Percentiles rank a stretch among this genome's conserved stretches.
phyloP scores from a whole-genome alignment of 2,329 filamentous ascomycete genomes.

The Paecilomyces dactylethromorphus region DNA sequence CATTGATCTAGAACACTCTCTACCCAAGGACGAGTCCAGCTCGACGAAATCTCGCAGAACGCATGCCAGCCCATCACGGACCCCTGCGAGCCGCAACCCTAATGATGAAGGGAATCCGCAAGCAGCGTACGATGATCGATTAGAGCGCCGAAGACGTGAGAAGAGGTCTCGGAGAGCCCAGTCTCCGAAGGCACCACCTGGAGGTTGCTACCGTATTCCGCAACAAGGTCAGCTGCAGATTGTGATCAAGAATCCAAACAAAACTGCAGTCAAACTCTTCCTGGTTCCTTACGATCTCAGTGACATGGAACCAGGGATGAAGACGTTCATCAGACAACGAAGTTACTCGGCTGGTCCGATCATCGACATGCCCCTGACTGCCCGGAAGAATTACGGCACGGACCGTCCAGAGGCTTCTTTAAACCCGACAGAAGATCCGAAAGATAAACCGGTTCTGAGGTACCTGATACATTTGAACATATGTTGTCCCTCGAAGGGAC shows the following conservation, averaged over 20 bases:
- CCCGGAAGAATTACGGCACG: conserved; percentile 39
- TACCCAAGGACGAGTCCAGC: conserved; percentile 45
- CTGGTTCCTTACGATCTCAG: conserved; percentile 85
- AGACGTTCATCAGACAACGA: conserved; percentile 91
- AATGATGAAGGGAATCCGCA: conserved; percentile 7
- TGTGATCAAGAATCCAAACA: conserved; percentile 96
- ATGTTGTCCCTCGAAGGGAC: conserved; percentile 74
- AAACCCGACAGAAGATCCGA: conserved; percentile 30
- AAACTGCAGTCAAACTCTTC: conserved; percentile 94
- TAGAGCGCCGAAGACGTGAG: conserved; percentile 41
- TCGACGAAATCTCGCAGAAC: conserved; percentile 34
- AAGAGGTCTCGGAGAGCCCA: conserved; percentile 56
- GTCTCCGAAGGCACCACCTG: conserved; percentile 64
- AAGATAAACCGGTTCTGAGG: conserved; percentile 63
- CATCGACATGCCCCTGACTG: conserved; percentile 59
- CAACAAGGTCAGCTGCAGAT: conserved; percentile 93
- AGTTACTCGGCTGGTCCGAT: conserved; percentile 85
- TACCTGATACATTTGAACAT: conserved; percentile 93
- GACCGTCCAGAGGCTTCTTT: conserved; percentile 50
- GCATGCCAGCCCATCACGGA: conserved; percentile 22
- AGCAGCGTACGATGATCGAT: conserved; percentile 14
- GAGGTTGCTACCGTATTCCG: conserved; percentile 89
- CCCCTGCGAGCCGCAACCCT: conserved; percentile 4
- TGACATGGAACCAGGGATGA: conserved; percentile 89
- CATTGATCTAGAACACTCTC: conserved; percentile 79